Evolutionary conservation across 2,329 filamentous ascomycete species (phyloP), one percentile per base, ranked within the genome.

Genomic region (Phaeoacremonium minimum): DNA sequence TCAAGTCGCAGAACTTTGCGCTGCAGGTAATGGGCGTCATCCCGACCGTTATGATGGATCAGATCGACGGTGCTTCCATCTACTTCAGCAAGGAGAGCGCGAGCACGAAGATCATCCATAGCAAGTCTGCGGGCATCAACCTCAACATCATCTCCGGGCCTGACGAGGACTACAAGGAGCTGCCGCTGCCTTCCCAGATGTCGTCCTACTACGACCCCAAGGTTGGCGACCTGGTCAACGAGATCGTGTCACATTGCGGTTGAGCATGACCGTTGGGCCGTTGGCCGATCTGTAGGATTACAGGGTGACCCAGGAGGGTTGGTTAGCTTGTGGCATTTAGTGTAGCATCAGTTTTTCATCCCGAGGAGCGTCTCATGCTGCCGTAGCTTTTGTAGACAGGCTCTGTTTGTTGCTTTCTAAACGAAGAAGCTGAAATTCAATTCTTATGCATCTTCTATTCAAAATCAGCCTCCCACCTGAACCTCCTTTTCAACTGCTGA

Each of bases 181-280:
- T 87, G 36, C 83, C 93, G 1, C 62, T 97, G 41, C 93, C 93
- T 0, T 87, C 90, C 54, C 93, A 98, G 70, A 85, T 96, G 53
- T 81, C 88, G 60, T 78, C 88, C 56, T 71, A 87, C 72, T 75
- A 72, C 77, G 68, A 87, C 40, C 57, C 83, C 60, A 69, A 57
- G 34, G 77, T 88, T 61, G 85, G 87, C 15, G 80, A 85, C 46
- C 57, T 97, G 45, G 76, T 91, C 18, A 95, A 81, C 55, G 91
- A 97, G 73, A 97, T 98, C 60, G 93, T 98, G 14, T 89, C 93
- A 53, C 91, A 97, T 66, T 80, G 86, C 45, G 90, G 91, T 38
- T 96, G 72, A 47, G n/a, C n/a, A n/a, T n/a, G n/a, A n/a, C n/a
- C n/a, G n/a, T n/a, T n/a, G n/a, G n/a, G n/a, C n/a, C n/a, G n/a